Evolutionary conservation across 2,329 filamentous ascomycete species (phyloP).

Genomic region (Fonsecaea multimorphosa): DNA sequence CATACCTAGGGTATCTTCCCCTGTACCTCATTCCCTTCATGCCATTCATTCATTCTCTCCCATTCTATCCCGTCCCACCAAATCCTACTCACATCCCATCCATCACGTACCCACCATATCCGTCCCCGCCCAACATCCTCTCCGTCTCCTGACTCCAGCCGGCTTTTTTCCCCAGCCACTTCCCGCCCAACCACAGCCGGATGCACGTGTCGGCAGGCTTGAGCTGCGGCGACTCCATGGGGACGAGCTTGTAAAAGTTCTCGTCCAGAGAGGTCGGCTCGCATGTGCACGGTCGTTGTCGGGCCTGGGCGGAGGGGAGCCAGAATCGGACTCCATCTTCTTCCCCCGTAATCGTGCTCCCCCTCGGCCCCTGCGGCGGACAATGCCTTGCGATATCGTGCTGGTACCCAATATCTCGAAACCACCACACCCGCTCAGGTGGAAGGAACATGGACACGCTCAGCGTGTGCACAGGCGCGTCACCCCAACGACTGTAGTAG

Average conservation of each 20-base stretch:
- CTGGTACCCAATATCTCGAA: conserved; percentile 55
- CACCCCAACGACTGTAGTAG: conserved; percentile 56
- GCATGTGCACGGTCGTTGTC: conserved; percentile 48
- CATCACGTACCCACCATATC: conserved; percentile 50
- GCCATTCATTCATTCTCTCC: too few relatives aligned
- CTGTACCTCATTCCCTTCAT: too few relatives aligned
- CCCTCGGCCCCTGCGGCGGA: conserved; percentile 21
- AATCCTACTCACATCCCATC: conserved; percentile 19
- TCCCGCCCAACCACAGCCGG: conserved; percentile 49
- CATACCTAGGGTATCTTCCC: too few relatives aligned
- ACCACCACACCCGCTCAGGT: conserved; percentile 59
- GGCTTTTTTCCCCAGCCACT: conserved; percentile 52
- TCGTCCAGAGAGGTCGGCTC: conserved; percentile 54
- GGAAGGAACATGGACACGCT: conserved; percentile 62
- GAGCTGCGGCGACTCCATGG: conserved; percentile 54
- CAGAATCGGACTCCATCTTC: too few relatives aligned
- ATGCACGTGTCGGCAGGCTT: conserved; percentile 57
- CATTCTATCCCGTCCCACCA: background rate
- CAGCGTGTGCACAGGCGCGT: conserved; percentile 61
- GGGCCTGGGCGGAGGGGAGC: background rate
- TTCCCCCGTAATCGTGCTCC: background rate
- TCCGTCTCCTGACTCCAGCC: conserved; percentile 52
- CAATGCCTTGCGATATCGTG: conserved; percentile 54
- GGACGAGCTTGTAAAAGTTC: conserved; percentile 57
- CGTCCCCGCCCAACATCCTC: conserved; percentile 52